A percentile compares a stretch with the other conserved stretches of the same genome.
Conservation (phyloP, 169 alveolate genomes). For the Plasmodium gonderi region DNA sequence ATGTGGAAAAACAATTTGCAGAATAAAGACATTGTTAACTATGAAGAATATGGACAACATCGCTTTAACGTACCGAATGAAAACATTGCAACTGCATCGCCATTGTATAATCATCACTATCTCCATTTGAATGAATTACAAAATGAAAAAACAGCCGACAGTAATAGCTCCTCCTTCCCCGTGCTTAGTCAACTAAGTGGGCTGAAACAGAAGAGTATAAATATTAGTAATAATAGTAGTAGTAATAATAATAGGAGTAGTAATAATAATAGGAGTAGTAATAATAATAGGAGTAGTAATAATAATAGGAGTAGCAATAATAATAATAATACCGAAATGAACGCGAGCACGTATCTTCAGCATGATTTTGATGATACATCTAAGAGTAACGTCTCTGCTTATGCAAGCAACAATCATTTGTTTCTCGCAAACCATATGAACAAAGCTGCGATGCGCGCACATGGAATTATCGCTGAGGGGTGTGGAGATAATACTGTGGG, state of each 20-base stretch:
- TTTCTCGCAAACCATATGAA: too few relatives aligned
- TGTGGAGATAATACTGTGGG: too few relatives aligned
- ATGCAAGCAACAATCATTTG: too few relatives aligned
- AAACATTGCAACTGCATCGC: neutral
- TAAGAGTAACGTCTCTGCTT: too few relatives aligned
- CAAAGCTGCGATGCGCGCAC: neutral
- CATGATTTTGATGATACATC: neutral
- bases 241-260: neutral
- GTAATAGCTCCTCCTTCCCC: neutral
- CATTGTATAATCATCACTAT: neutral
- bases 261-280: neutral
- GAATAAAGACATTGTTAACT: neutral
- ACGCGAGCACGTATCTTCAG: neutral
- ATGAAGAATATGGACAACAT: neutral
- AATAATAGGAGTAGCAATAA: neutral
- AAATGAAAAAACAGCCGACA: neutral
- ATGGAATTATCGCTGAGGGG: neutral
- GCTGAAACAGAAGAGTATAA: neutral
- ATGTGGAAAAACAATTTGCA: too few relatives aligned
- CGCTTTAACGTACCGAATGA: neutral
- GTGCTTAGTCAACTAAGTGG: neutral
- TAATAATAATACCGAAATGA: neutral
- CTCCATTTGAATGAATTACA: neutral
- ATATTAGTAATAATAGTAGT: neutral
- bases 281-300: neutral